phyloP scores from a whole-genome alignment of 169 alveolate genomes.

The Cryptosporidium meleagridis region DNA sequence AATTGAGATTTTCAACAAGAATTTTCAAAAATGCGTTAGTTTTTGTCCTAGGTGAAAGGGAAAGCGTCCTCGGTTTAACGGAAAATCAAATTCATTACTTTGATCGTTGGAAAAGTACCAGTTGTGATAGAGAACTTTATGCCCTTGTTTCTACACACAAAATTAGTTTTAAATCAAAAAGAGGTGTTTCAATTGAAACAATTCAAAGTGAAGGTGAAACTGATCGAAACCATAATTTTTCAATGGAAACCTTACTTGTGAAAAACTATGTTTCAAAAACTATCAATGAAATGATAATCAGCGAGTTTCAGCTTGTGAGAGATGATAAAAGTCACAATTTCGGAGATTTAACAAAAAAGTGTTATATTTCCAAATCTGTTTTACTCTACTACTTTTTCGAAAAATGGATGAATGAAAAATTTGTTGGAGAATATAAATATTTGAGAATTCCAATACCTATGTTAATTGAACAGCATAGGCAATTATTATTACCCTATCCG shows the following conservation, averaged over 20 bases:
- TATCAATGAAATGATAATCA: conserved; percentile 24
- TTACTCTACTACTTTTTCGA: conserved; percentile 54
- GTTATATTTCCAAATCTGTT: conserved; percentile 49
- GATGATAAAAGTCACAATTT: conserved; percentile 19
- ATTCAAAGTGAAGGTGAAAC: conserved; percentile 14
- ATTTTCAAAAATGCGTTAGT: conserved; percentile 63
- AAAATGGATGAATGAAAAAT: conserved; percentile 63
- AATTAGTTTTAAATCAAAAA: conserved; percentile 42
- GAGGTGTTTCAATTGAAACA: conserved; percentile 35
- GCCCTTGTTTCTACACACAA: conserved; percentile 11
- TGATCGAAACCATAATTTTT: background rate
- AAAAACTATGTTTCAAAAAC: conserved; percentile 41
- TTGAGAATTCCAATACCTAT: conserved; percentile 57
- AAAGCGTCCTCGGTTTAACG: conserved; percentile 11
- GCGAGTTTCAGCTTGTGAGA: conserved; percentile 48
- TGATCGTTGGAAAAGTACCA: conserved; percentile 74
- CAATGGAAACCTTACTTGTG: conserved; percentile 55
- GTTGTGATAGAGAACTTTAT: conserved; percentile 48
- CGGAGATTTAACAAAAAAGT: conserved; percentile 26
- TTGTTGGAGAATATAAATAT: conserved; percentile 45
- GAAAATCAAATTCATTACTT: conserved; percentile 55
- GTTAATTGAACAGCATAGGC: conserved; percentile 56
- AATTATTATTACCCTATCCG: conserved; percentile 58
- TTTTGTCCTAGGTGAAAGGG: conserved; percentile 54
- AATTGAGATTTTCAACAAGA: conserved; percentile 32